Conservation (phyloP, 208 protist species). For the Trypanosoma cruzi region DNA sequence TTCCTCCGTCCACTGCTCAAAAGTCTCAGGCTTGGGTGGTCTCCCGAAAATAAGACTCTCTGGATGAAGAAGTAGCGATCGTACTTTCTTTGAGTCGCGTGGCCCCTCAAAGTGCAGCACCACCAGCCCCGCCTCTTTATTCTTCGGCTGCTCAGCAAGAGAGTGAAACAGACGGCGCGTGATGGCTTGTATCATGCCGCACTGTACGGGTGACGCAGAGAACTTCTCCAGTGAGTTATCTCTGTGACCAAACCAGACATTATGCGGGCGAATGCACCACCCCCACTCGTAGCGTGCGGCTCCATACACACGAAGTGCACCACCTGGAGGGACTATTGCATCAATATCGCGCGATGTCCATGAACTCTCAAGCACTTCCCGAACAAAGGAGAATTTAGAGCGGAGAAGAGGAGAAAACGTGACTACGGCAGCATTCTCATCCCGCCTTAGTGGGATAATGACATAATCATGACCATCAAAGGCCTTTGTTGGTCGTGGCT, state of each 20-base stretch:
- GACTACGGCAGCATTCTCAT: conserved; percentile 54
- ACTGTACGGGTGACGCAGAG: background rate
- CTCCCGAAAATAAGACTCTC: conserved; percentile 72
- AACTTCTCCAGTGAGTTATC: conserved; percentile 35
- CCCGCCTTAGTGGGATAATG: conserved; percentile 76
- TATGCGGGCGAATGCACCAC: conserved; percentile 74
- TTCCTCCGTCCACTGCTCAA: conserved; percentile 67
- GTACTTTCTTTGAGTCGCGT: conserved; percentile 51
- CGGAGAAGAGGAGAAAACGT: conserved; percentile 78
- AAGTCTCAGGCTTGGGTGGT: conserved; percentile 61
- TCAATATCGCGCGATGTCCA: conserved; percentile 88
- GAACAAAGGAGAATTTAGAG: conserved; percentile 49
- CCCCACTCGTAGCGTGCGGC: conserved; percentile 82
- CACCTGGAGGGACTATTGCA: conserved; percentile 49
- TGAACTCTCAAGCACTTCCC: conserved; percentile 61
- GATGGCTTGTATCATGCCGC: background rate
- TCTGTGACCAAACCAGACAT: conserved; percentile 65
- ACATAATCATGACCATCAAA: conserved; percentile 92
- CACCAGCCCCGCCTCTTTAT: conserved; percentile 62
- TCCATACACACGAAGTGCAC: conserved; percentile 80
- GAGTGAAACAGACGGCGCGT: conserved; percentile 1
- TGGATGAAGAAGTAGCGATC: conserved; percentile 74
- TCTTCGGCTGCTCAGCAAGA: background rate
- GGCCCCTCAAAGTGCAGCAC: conserved; percentile 91
- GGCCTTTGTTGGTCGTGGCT: conserved; percentile 51